Evolutionary conservation across 2,329 filamentous ascomycete genomes (phyloP).

Genomic region (Clonostachys rhizophaga): DNA sequence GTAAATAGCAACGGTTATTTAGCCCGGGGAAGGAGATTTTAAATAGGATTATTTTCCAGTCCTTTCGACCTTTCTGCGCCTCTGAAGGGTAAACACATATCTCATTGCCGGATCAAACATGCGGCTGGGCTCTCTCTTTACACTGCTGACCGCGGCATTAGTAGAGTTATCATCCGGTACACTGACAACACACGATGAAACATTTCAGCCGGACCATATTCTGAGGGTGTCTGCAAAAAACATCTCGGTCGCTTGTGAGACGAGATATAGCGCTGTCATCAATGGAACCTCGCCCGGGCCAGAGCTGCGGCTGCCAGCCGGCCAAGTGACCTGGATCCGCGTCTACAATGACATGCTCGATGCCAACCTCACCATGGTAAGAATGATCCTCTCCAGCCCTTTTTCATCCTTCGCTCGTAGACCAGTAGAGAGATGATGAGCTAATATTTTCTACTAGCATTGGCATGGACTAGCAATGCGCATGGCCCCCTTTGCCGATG

Average conservation of each 20-base stretch:
- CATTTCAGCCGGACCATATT: conserved; percentile 34
- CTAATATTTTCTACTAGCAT: conserved; percentile 34
- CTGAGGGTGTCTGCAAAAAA: conserved; percentile 36
- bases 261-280: conserved; percentile 23
- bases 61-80: too few relatives aligned
- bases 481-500: conserved; percentile 60
- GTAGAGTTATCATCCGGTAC: too few relatives aligned
- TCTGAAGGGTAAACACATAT: too few relatives aligned
- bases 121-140: too few relatives aligned
- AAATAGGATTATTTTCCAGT: too few relatives aligned
- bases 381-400: conserved; percentile 4
- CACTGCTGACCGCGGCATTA: too few relatives aligned
- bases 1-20: too few relatives aligned
- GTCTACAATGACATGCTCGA: conserved; percentile 53
- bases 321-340: conserved; percentile 45
- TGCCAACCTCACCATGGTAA: conserved; percentile 52
- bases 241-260: conserved; percentile 14
- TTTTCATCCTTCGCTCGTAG: too few relatives aligned
- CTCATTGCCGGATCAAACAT: neutral
- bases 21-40: too few relatives aligned
- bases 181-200: conserved; percentile 12
- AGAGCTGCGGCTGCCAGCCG: conserved; percentile 36
- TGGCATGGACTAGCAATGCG: conserved; percentile 63
- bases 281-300: conserved; percentile 51
- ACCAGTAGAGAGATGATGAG: conserved; percentile 1